Evolutionary conservation across 2,329 filamentous ascomycete species (phyloP), one percentile per base, ranked within the genome.

Genomic region (Pezicula neosporulosa): DNA sequence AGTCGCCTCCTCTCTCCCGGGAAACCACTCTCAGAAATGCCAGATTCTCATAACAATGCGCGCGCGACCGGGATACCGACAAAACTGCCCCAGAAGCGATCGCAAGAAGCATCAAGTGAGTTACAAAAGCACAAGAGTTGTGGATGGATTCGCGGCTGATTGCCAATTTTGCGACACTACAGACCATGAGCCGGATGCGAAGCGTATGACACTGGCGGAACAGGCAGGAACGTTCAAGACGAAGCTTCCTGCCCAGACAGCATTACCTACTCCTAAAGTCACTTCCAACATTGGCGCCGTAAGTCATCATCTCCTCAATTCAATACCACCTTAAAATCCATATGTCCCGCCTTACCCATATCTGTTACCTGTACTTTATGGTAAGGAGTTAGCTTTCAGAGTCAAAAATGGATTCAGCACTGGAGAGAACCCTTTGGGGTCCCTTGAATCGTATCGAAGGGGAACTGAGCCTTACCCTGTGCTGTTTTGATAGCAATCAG

Each of bases 1-100:
- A 58, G 49, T 48, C 55, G 55, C 41, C 60, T 65, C 15, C 55
- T 57, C 16, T 64, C 63, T 30, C 67, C 64, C 44, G 60, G 49
- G 37, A 63, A 60, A 51, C 69, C 70, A 3, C 72, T 85, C 15
- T 67, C 74, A 9, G 81, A 85, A 61, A 77, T 82, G 58, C 76
- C 72, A 61, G 78, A 83, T 7, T 83, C 82, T n/a, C 80, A 85
- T 61, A 73, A 71, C 67, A 86, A 86, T 63, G 67, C 75, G 41
- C 77, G 81, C 47, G 65, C 69, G 18, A 47, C 16, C n/a, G 24
- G 33, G 10, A 76, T 76, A 46, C 65, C 69, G 13, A 42, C 39
- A 44, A 27, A 28, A 27, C 19, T 33, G 30, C 30, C 73, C 0
- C 71, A 71, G 36, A 70, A 70, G 48, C 68, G 73, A 33, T 68